phyloP scores from a whole-genome alignment of 2,329 filamentous ascomycete species.

The Knufia petricola region DNA sequence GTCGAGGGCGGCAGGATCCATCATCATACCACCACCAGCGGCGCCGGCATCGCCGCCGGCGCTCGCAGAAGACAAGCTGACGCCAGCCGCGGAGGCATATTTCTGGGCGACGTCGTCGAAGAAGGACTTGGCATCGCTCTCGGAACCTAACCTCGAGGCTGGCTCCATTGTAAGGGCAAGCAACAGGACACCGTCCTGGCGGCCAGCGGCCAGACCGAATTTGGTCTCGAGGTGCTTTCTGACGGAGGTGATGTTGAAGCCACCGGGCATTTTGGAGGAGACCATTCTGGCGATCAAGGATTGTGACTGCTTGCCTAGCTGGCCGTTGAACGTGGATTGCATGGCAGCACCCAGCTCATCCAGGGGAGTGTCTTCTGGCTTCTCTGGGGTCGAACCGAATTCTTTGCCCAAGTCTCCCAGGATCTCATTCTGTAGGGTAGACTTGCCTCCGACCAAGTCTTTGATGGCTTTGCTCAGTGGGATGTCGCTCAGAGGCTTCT shows the following conservation, averaged over 20 bases:
- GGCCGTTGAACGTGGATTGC: slow-evolving; percentile 98
- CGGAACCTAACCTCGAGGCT: slow-evolving; percentile 73
- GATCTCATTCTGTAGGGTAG: slow-evolving; percentile 96
- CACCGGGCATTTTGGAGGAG: slow-evolving; percentile 98
- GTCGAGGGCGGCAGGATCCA: slow-evolving; percentile 95
- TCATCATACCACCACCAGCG: slow-evolving; percentile 80
- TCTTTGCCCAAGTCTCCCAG: slow-evolving; percentile 96
- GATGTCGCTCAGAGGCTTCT: slow-evolving; percentile 82
- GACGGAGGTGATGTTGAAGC: slow-evolving; percentile 95
- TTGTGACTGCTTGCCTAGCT: slow-evolving; percentile 91
- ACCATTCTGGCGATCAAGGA: slow-evolving; percentile 89
- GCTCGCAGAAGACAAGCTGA: slow-evolving; percentile 66
- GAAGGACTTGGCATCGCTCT: slow-evolving; percentile 84
- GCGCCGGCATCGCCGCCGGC: slow-evolving; percentile 63
- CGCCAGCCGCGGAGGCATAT: slow-evolving; percentile 73
- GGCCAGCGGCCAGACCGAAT: slow-evolving; percentile 77
- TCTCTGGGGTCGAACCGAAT: slow-evolving; percentile 95
- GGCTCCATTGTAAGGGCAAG: slow-evolving; percentile 91
- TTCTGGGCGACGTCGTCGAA: slow-evolving; percentile 82
- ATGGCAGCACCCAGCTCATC: slow-evolving; percentile 92
- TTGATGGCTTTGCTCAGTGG: slow-evolving; percentile 96
- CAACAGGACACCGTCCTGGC: slow-evolving; percentile 84
- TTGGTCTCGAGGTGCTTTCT: slow-evolving; percentile 90
- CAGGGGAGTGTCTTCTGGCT: slow-evolving; percentile 92
- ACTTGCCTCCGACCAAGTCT: slow-evolving; percentile 96